Evolutionary conservation across 768 basidiomycete genomes (phyloP), one percentile per base, ranked within the genome.

Genomic region (Tephrocybe sp.): DNA sequence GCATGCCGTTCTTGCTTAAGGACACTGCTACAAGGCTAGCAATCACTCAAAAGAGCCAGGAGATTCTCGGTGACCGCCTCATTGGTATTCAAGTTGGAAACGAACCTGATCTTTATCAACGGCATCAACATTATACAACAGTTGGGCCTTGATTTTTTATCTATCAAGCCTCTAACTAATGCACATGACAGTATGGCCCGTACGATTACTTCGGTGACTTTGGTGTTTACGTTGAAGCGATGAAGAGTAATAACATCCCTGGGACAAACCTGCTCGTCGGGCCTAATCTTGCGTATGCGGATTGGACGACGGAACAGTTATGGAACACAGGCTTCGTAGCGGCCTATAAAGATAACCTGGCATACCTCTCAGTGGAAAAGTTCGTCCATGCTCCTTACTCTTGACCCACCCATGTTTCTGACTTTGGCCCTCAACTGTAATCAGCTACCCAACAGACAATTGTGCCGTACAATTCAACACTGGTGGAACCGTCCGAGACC

Each of bases 1-100:
- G 72, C 29, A 66, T 88, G 8, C 86, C 86, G 0, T 86, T 91
- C 67, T 34, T 50, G 5, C 21, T 50, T 11, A 86, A 88, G 57
- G 79, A 87, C 45, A 79, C 80, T 13, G 57, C 69, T 33, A 67
- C 82, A 62, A 68, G 77, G 12, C 66, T 85, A 3, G 69, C 63
- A 12, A 82, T 88, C 38, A 84, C 78, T 5, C 78, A 84, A 57
- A 63, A 70, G 43, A 84, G 80, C 3, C 77, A 90, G 57, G 50
- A 64, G n/a, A 83, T 90, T 51, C 70, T 92, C 0, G 91, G 90
- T 0, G 68, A 80, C 50, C 69, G 76, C 53, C 72, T 92, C 12
- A 63, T 87, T 30, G 89, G 85, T 0, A 67, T 88, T 18, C 85
- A 90, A 63, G 76, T 80, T 4, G 88, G 83, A 1, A 90, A 91